Base-by-base conservation (phyloP, 257 asterid genomes). In the Nicotiana paniculata region DNA sequence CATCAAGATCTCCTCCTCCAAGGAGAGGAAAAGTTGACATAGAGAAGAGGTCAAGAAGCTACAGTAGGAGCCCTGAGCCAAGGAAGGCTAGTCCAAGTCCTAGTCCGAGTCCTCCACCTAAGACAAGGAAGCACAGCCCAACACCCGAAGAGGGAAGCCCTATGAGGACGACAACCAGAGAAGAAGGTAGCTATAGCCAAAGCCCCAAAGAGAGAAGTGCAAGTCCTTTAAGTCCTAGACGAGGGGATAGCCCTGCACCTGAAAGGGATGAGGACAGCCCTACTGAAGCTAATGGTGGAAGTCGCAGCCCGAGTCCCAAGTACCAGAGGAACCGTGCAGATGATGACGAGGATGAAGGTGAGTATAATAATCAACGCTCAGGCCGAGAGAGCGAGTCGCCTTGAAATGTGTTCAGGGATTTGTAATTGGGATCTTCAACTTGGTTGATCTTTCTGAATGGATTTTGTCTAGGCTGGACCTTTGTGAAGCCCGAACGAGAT, bases 1-100 rank as follows among this genome's bases (percentile, higher is more conserved):
- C 90, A 37, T 96, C 99, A 26, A 88, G 95, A 87, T 92, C 99
- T n/a, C 99, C 98, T 43, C 91, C 96, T 48, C 93, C 87, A 6
- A 89, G 88, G 61, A 88, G 96, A 79, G 97, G 86, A 8, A 89
- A 87, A 21, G 90, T 84, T 63, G 86, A 87, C 11, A 85, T 89
- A 64, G 95, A 88, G 46, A 88, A 86, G 88, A 90, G 93, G 74
- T 86, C 98, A 15, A 88, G 94, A 85, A 92, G 96, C 77, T 93
- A 46, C 33, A 87, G 82, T 5, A 84, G 81, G 79, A 94, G 95
- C 80, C 96, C 94, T 1, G 92, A 81, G 77, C 77, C 87, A 28
- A 88, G 82, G 84, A 82, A 90, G 83, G 85, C 39, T 2, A 3
- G 62, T 48, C 79, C 43, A 15, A 74, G 79, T 30, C 70, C 70